phyloP scores from a whole-genome alignment of 331 rosid genomes.

The Quercus phellos region DNA sequence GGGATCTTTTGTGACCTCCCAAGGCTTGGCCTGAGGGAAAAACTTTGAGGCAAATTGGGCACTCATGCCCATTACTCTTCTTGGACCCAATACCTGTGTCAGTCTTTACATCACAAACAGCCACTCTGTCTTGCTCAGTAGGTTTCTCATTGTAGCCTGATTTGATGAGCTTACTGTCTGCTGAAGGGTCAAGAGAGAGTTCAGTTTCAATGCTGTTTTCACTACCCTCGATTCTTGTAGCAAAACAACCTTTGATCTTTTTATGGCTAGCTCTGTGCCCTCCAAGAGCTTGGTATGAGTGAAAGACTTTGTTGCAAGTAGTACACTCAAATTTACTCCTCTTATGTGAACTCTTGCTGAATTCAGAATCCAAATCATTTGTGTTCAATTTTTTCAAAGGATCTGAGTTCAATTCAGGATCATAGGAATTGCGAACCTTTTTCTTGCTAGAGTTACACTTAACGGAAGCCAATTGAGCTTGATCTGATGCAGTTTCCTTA shows the following conservation, averaged over 20 bases:
- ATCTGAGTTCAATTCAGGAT: slow-evolving; percentile 29
- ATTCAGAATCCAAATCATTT: slow-evolving; percentile 30
- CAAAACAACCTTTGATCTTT: slow-evolving; percentile 59
- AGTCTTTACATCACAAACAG: slow-evolving; percentile 15
- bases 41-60: slow-evolving; percentile 69
- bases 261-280: slow-evolving; percentile 93
- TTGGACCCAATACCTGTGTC: slow-evolving; percentile 14
- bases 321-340: slow-evolving; percentile 73
- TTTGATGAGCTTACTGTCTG: slow-evolving; percentile 39
- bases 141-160: slow-evolving; percentile 1
- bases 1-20: slow-evolving; percentile 96
- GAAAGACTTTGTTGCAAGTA: slow-evolving; percentile 68
- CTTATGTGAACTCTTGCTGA: slow-evolving; percentile 35
- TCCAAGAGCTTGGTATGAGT: slow-evolving; percentile 89
- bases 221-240: slow-evolving; percentile 46
- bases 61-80: slow-evolving; percentile 58
- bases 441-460: slow-evolving; percentile 42
- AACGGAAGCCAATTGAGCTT: slow-evolving; percentile 23
- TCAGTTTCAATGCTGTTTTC: slow-evolving; percentile 65
- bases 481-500: slow-evolving; percentile 30
- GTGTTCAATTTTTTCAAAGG: slow-evolving; percentile 14
- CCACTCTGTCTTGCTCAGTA: slow-evolving; percentile 13
- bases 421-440: slow-evolving; percentile 20
- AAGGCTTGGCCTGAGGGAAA: slow-evolving; percentile 87
- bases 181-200: slow-evolving; percentile 33